Base-by-base conservation (phyloP, 306 rosid genomes). In the Sicyos baderoa region DNA sequence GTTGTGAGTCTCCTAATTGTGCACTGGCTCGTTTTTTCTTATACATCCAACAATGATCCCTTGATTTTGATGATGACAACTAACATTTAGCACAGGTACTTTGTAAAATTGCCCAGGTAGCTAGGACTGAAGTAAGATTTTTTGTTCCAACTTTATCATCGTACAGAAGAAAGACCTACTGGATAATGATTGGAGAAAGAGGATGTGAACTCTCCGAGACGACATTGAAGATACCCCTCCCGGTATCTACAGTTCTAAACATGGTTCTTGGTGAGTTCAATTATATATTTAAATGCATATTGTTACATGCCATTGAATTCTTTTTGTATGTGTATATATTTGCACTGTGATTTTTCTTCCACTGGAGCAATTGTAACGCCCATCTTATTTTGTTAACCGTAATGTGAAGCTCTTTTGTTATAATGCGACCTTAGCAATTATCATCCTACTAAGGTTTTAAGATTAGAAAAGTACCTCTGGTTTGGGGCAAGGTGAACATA, bases 251-350 rank as follows among this genome's bases (percentile, higher is more conserved):
- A 65, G 18, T 19, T 62, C n/a, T 50, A 14, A 19, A 44, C 37
- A 45, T 65, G 35, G 37, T 19, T 65, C 54, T 45, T 65, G 70
- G 70, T 65, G 54, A 65, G 70, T 65, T 65, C 54, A 65, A 65
- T 1, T 13, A 13, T 45, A 44, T 35, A 60, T 29, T 23, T 14
- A 13, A 40, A 40, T 42, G 69, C 69, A 18, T 25, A 25, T 11
- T 42, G 44, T 62, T 62, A 22, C 52, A 19, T 64, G 70, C 5
- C 42, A 1, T 13, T 7, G 42, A 58, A 58, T 58, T 58, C 64
- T 29, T 1, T 2, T 29, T 29, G 35, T 29, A 29, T 29, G 35
- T 64, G 2, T 65, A 45, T 59, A 8, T 62, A 5, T 40, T 44
- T 65, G 53, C 22, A 65, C 37, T 5, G 51, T 37, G 9, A 62